A percentile compares a stretch with the other conserved stretches of the same genome.
phyloP scores from a whole-genome alignment of 257 asterid species.

The Lithospermum erythrorhizon region DNA sequence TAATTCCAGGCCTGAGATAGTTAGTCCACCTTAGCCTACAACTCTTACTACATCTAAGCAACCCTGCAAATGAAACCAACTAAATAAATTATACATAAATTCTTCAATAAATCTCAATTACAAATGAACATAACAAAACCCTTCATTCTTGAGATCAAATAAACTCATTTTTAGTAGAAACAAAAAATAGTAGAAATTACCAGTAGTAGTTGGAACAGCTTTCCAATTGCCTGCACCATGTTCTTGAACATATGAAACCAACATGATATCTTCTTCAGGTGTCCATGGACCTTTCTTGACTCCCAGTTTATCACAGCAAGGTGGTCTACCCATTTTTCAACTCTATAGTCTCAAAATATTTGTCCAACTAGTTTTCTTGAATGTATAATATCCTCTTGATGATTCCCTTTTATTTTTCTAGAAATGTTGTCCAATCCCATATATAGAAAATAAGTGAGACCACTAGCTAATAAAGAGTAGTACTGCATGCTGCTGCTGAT shows the following conservation, averaged over 20 bases:
- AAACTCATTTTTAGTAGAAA: background rate
- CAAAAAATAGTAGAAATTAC: conserved; percentile 12
- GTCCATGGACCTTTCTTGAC: conserved; percentile 98
- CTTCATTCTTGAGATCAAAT: background rate
- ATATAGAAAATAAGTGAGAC: conserved; percentile 26
- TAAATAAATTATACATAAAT: background rate
- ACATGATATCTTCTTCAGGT: conserved; percentile 85
- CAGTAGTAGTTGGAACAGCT: conserved; percentile 67
- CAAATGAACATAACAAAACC: background rate
- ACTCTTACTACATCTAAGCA: conserved; percentile 89
- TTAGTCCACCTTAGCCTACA: conserved; percentile 96
- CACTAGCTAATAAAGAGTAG: conserved; percentile 21
- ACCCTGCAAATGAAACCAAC: conserved; percentile 27
- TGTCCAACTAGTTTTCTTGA: background rate
- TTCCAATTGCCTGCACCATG: conserved; percentile 95
- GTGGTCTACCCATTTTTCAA: conserved; percentile 73
- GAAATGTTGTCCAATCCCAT: conserved; percentile 9
- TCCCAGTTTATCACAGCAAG: conserved; percentile 83
- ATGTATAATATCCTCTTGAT: background rate
- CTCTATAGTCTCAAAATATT: background rate
- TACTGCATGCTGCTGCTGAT: background rate
- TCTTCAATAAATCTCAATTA: too few relatives aligned
- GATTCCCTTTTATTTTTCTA: background rate
- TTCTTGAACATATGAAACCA: conserved; percentile 78
- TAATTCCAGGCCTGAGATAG: conserved; percentile 88